phyloP scores from a whole-genome alignment of 164 flowering plant genomes.

The Magnolia kwangsiensis region DNA sequence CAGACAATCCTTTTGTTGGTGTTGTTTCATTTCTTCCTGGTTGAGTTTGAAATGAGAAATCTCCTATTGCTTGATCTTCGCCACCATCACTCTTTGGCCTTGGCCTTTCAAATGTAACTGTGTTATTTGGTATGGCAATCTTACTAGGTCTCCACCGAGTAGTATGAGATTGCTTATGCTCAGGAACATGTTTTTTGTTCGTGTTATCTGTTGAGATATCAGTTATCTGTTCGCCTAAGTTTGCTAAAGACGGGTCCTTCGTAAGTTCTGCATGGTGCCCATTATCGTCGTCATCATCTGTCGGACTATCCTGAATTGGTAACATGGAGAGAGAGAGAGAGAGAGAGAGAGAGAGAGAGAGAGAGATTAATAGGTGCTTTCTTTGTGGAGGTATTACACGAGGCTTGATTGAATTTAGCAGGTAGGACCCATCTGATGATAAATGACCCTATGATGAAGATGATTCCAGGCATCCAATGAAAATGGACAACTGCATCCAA shows the following conservation, averaged over 20 bases:
- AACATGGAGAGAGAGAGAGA: background rate
- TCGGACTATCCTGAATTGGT: slow-evolving; percentile 45
- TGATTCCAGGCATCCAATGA: too few species aligned
- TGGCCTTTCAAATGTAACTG: slow-evolving; percentile 23
- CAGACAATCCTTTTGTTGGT: slow-evolving; percentile 18
- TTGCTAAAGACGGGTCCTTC: background rate
- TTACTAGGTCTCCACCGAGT: slow-evolving; percentile 18
- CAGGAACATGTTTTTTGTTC: slow-evolving; percentile 3
- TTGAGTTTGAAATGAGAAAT: slow-evolving; percentile 15
- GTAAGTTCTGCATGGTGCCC: background rate
- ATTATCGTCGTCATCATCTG: slow-evolving; percentile 47
- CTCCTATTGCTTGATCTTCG: slow-evolving; percentile 8
- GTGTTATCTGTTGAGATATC: slow-evolving; percentile 8
- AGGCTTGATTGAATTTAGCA: too few species aligned
- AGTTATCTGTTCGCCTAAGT: background rate
- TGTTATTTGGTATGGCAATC: slow-evolving; percentile 38
- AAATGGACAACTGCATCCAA: too few species aligned
- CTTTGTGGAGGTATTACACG: too few species aligned
- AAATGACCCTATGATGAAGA: too few species aligned
- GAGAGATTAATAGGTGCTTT: background rate
- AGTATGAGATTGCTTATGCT: slow-evolving; percentile 20
- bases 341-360: background rate
- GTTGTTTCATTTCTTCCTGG: slow-evolving; percentile 27
- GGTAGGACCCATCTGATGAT: too few species aligned
- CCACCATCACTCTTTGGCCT: slow-evolving; percentile 12